Conservation (phyloP, 169 alveolate genomes). For the Eimeria tenella region DNA sequence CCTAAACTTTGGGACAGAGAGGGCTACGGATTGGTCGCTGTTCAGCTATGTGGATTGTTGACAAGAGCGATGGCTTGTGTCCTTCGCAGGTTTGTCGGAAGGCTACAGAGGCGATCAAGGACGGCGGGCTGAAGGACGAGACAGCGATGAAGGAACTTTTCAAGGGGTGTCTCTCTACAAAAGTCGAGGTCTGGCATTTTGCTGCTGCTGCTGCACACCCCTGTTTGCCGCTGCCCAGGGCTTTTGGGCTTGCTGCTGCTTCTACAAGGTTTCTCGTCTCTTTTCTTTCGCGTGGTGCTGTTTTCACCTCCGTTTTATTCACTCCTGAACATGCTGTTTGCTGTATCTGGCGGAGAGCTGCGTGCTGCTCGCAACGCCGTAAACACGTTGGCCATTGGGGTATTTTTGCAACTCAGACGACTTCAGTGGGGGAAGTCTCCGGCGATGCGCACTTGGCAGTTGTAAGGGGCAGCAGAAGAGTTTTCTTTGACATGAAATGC, state of each 20-base stretch:
- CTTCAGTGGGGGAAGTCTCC: conserved; percentile 50
- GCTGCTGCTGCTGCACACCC: not conserved
- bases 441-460: conserved; percentile 82
- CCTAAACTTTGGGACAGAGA: too few relatives aligned
- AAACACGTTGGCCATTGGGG: not conserved
- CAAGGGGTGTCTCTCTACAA: conserved; percentile 5
- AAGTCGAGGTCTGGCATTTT: conserved; percentile 8
- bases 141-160: not conserved
- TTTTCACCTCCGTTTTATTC: too few relatives aligned
- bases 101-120: not conserved
- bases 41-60: too few relatives aligned
- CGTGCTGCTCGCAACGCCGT: too few relatives aligned
- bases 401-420: not conserved
- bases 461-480: conserved; percentile 81
- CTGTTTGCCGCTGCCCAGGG: too few relatives aligned
- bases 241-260: not conserved
- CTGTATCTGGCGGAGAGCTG: not conserved
- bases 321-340: not conserved
- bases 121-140: not conserved
- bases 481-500: conserved; percentile 77
- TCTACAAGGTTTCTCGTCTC: not conserved
- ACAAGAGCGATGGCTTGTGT: not conserved
- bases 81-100: not conserved
- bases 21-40: too few relatives aligned
- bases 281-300: too few relatives aligned